Evolutionary conservation across 441 rosid species (phyloP).

Genomic region (Geranium incanum): DNA sequence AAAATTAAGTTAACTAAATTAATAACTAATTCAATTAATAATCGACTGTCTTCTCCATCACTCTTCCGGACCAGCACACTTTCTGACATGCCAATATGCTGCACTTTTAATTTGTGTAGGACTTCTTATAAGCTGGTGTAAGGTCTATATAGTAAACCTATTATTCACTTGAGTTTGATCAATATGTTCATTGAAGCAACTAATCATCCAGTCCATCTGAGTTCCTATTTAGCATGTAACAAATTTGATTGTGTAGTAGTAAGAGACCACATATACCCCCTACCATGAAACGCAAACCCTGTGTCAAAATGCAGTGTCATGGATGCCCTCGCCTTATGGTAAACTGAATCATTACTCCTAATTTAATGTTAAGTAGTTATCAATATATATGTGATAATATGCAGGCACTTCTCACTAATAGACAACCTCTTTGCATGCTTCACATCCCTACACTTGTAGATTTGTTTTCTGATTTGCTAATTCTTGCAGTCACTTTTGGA

Average conservation of each 20-base stretch:
- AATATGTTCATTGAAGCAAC: neutral
- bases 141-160: neutral
- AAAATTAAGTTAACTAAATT: too few species aligned
- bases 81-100: neutral
- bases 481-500: slow-evolving; percentile 7
- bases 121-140: slow-evolving; percentile 5
- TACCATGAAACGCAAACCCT: neutral
- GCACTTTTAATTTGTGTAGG: neutral
- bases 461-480: neutral
- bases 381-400: neutral
- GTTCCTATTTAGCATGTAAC: neutral
- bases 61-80: too few species aligned
- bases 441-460: neutral
- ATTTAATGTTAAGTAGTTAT: neutral
- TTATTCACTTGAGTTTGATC: neutral
- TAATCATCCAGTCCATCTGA: neutral
- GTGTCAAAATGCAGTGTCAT: neutral
- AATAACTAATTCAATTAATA: too few species aligned
- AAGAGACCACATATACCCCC: neutral
- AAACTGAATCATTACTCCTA: neutral
- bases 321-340: neutral
- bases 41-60: too few species aligned
- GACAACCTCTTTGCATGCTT: neutral
- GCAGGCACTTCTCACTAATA: neutral
- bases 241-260: neutral